Evolutionary conservation across 768 basidiomycete genomes (phyloP).

Genomic region (Sarcodon aspratus): DNA sequence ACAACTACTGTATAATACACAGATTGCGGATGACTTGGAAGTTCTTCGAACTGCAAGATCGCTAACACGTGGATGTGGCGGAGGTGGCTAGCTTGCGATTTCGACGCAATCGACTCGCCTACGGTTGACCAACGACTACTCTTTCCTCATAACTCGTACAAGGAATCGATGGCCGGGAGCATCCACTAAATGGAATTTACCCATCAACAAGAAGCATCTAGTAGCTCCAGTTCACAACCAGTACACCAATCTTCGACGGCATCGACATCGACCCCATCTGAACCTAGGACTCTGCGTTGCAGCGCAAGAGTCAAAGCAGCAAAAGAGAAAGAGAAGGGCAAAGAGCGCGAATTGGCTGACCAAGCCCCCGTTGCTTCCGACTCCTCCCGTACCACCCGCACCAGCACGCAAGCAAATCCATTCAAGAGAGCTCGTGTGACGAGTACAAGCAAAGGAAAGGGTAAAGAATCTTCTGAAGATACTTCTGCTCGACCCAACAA

Average conservation of each 20-base stretch:
- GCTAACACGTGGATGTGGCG: too few relatives aligned
- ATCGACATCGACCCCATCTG: slow-evolving; percentile 27
- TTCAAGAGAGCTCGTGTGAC: slow-evolving; percentile 45
- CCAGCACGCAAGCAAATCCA: slow-evolving; percentile 17
- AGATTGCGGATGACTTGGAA: too few relatives aligned
- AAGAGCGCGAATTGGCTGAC: slow-evolving; percentile 36
- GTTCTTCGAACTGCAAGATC: too few relatives aligned
- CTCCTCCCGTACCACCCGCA: slow-evolving; percentile 30
- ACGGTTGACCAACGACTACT: background rate
- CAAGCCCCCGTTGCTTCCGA: slow-evolving; percentile 22
- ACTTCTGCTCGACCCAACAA: slow-evolving; percentile 36
- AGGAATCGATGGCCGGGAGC: slow-evolving; percentile 74
- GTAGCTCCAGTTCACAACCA: slow-evolving; percentile 44
- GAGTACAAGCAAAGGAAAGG: slow-evolving; percentile 46
- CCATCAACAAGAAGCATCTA: slow-evolving; percentile 67
- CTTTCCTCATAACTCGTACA: background rate
- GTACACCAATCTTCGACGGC: slow-evolving; percentile 26
- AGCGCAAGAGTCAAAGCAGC: slow-evolving; percentile 65
- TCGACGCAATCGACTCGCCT: background rate
- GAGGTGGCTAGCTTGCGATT: too few relatives aligned
- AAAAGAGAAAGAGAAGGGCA: slow-evolving; percentile 55
- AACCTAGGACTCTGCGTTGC: slow-evolving; percentile 52
- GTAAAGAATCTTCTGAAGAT: slow-evolving; percentile 47
- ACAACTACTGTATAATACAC: too few relatives aligned
- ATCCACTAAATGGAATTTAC: slow-evolving; percentile 89